Base-by-base conservation (phyloP, 2,329 filamentous ascomycete genomes). In the Nothophoma quercina region DNA sequence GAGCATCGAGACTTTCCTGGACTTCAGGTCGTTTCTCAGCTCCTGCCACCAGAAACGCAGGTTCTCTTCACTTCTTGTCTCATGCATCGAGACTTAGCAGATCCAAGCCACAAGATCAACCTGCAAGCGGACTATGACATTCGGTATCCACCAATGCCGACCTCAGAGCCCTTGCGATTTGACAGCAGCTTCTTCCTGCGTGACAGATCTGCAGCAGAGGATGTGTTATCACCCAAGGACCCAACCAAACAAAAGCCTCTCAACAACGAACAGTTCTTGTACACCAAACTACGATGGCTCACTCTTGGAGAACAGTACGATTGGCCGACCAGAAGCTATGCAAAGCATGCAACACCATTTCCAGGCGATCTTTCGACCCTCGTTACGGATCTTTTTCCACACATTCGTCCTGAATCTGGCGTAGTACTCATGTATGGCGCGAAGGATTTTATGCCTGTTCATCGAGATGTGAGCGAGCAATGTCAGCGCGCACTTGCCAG, bases 301-400 rank as follows among this genome's bases (percentile, higher is more conserved):
- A 98, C 93, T 0, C 84, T 99, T 5, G 95, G 93, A 39, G 93
- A 92, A 0, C 93, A 98, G 73, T 98, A 98, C 74, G 91, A 98
- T 77, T 98, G 93, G 95, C 95, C 92, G 0, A 87, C 87, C 55
- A 92, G 96, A 58, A 81, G 86, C 19, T 98, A 98, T 68, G 91
- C 93, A 0, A 77, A 81, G 21, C 65, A 75, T 16, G 87, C 89
- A 1, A 91, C 91, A 0, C 71, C 77, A 0, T 97, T 97, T 63
- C 93, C 93, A 0, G 51, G 72, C 8, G 92, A 97, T 67, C 81
- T 96, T 28, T 85, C 86, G 2, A 75, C 70, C 3, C 84, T 96
- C 9, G 78, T 97, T 1, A 81, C 85, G 32, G 78, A 78, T 0
- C 76, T 96, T 0, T 98, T 97, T 62, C 91, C 93, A 0, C 83